phyloP scores from a whole-genome alignment of 768 basidiomycete genomes.

The Suillus bovinus region DNA sequence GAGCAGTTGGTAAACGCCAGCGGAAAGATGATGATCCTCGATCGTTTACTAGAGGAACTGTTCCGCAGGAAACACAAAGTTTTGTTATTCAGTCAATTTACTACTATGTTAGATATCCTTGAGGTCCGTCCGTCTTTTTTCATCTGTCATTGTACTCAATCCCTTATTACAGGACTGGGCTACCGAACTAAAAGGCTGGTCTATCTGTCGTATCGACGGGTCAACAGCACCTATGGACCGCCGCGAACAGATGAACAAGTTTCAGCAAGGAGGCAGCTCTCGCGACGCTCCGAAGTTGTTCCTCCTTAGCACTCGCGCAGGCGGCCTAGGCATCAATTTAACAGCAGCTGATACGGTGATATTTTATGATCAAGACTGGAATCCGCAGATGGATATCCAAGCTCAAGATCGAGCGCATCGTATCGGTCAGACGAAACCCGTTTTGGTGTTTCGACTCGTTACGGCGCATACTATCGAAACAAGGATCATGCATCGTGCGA shows the following conservation, averaged over 20 bases:
- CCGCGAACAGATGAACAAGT: constrained; percentile 80
- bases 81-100: constrained; percentile 90
- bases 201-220: constrained; percentile 91
- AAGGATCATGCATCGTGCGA: constrained; percentile 85
- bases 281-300: constrained; percentile 72
- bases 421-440: constrained; percentile 91
- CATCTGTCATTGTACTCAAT: constrained; percentile 3
- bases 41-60: constrained; percentile 81
- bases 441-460: constrained; percentile 86
- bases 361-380: constrained; percentile 36
- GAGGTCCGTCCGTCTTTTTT: constrained; percentile 51
- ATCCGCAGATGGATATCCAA: constrained; percentile 96
- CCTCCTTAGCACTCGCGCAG: constrained; percentile 91
- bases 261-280: constrained; percentile 70
- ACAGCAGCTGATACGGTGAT: constrained; percentile 57
- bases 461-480: constrained; percentile 90
- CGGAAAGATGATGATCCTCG: constrained; percentile 97
- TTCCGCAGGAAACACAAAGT: constrained; percentile 84
- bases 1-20: constrained; percentile 82
- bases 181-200: constrained; percentile 76
- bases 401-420: constrained; percentile 95
- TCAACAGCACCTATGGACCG: constrained; percentile 77
- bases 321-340: constrained; percentile 94
- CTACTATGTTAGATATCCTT: constrained; percentile 94
- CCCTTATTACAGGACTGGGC: constrained; percentile 74